Conservation (phyloP, 148 eudicot species). For the Amaranthus cruentus region DNA sequence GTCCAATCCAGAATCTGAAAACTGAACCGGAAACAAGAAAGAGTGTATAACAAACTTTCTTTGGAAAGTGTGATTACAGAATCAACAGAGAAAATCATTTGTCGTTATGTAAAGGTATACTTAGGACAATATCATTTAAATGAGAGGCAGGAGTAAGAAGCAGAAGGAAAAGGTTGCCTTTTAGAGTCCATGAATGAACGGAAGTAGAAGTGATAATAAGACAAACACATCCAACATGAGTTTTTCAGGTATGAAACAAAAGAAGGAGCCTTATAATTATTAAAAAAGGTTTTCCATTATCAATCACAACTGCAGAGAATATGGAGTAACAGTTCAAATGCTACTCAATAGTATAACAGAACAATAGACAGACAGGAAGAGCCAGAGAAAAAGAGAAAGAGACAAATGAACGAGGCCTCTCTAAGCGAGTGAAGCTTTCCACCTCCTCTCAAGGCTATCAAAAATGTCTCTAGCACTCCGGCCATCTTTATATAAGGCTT, state of each 20-base stretch:
- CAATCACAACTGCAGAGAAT: not conserved
- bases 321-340: constrained; percentile 11
- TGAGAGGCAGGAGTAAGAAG: constrained; percentile 2
- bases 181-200: not conserved
- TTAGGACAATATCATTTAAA: not conserved
- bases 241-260: not conserved
- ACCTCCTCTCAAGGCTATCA: constrained; percentile 49
- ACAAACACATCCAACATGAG: not conserved
- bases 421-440: constrained; percentile 47
- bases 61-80: not conserved
- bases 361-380: no score
- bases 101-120: constrained; percentile 6
- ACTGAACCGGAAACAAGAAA: not conserved
- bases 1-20: constrained; percentile 1
- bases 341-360: not conserved
- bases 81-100: not conserved
- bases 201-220: not conserved
- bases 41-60: constrained; percentile 2
- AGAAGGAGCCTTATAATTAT: not conserved
- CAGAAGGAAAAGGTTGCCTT: not conserved
- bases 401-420: constrained; percentile 3
- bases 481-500: constrained; percentile 42
- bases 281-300: constrained; percentile 6
- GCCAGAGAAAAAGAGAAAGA: not conserved
- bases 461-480: constrained; percentile 51